Conservation (phyloP, 495 filamentous ascomycete genomes). For the Lasiosphaeris hirsuta region DNA sequence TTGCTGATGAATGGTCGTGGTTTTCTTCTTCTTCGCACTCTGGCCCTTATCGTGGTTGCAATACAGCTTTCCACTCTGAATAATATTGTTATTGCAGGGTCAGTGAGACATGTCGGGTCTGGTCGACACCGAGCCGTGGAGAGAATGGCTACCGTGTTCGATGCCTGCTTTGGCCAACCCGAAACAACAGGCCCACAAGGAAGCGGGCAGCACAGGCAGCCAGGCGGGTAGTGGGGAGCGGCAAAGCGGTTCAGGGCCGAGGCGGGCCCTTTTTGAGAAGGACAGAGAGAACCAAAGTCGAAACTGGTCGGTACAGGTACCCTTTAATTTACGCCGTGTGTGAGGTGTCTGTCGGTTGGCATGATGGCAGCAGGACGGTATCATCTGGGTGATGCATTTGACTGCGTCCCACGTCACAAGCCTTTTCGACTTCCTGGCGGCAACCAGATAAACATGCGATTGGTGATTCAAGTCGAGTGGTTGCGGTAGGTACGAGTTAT, state of each 20-base stretch:
- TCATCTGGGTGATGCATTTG: conserved; percentile 5
- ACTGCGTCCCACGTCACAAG: conserved; percentile 10
- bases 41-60: not conserved
- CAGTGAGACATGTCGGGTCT: not conserved
- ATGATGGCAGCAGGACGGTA: not conserved
- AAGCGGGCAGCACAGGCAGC: too few relatives aligned
- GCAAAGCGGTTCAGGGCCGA: too few relatives aligned
- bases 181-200: too few relatives aligned
- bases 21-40: not conserved
- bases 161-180: not conserved
- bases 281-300: not conserved
- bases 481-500: not conserved
- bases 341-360: not conserved
- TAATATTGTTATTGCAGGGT: not conserved
- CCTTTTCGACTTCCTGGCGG: conserved; percentile 3
- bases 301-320: conserved; percentile 2
- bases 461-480: not conserved
- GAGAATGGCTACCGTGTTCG: not conserved
- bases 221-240: too few relatives aligned
- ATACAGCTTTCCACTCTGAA: not conserved
- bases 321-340: not conserved
- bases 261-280: too few relatives aligned
- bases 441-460: not conserved
- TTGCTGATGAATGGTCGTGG: not conserved
- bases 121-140: conserved; percentile 8